These are phyloP conservation scores for Fraxinus excelsior DNA, from an alignment of 257 asterid species.

Conservation along the genomic window DNA sequence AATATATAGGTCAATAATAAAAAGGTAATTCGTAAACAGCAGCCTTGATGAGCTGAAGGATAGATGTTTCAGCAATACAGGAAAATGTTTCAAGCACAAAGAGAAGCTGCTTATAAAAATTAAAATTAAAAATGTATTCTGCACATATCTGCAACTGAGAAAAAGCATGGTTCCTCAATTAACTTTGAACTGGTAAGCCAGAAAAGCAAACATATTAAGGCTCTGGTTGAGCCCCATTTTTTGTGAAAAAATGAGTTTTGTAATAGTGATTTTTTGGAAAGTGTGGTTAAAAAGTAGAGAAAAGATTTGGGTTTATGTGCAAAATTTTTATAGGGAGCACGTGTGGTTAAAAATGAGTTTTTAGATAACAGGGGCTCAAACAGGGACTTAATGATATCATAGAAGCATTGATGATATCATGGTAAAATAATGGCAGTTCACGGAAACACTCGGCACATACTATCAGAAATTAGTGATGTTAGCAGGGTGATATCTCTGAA, in stretches of 20 bases:
- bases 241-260: no score
- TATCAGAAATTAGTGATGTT: background rate
- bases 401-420: background rate
- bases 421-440: background rate
- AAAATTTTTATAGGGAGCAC: no score
- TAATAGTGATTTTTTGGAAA: no score
- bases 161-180: background rate
- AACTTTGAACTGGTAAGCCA: background rate
- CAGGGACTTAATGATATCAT: background rate
- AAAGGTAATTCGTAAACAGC: background rate
- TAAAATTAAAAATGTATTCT: background rate
- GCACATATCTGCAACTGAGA: background rate
- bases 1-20: background rate
- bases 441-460: background rate
- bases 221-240: no score
- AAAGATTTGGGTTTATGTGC: no score
- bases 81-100: background rate
- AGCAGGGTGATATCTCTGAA: background rate
- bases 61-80: background rate
- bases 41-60: background rate
- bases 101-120: background rate
- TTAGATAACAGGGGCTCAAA: no score
- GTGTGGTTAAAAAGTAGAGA: no score
- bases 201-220: background rate
- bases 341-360: no score